Evolutionary conservation across 2,329 filamentous ascomycete species (phyloP).

Genomic region (Nothophoma quercina): DNA sequence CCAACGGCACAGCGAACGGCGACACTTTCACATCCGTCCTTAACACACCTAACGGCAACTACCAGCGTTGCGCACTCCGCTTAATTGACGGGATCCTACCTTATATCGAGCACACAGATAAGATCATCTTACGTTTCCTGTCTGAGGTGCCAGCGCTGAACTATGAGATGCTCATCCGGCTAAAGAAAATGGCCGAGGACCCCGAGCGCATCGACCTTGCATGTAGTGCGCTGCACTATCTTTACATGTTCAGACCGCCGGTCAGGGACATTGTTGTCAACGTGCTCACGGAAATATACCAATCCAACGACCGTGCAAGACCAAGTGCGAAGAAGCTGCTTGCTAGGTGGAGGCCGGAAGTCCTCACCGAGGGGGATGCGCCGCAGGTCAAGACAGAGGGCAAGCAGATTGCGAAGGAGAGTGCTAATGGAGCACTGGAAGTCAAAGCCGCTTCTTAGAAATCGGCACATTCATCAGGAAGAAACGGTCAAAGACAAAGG

Average conservation of each 20-base stretch:
- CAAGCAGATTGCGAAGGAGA: constrained; percentile 28
- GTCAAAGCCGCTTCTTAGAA: constrained; percentile 35
- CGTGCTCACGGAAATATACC: constrained; percentile 66
- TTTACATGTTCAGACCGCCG: constrained; percentile 61
- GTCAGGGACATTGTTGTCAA: constrained; percentile 65
- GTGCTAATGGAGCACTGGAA: constrained; percentile 38
- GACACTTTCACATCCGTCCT: constrained; percentile 43
- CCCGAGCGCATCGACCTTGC: constrained; percentile 68
- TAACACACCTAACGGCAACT: constrained; percentile 60
- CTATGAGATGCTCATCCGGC: constrained; percentile 72
- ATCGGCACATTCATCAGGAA: too few species aligned
- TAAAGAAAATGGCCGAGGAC: constrained; percentile 70
- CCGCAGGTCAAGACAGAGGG: constrained; percentile 34
- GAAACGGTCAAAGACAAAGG: background rate
- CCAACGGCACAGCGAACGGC: constrained; percentile 54
- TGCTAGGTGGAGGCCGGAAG: constrained; percentile 62
- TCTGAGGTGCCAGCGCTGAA: constrained; percentile 89
- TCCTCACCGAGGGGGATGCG: constrained; percentile 41
- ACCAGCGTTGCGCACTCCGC: constrained; percentile 79
- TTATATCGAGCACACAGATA: constrained; percentile 90
- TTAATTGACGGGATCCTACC: constrained; percentile 89
- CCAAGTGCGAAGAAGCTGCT: constrained; percentile 62
- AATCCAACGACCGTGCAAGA: constrained; percentile 55
- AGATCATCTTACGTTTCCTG: constrained; percentile 86
- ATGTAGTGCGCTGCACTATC: constrained; percentile 64